Conservation (phyloP, 2,329 filamentous ascomycete genomes). For the Diaporthe sp. region DNA sequence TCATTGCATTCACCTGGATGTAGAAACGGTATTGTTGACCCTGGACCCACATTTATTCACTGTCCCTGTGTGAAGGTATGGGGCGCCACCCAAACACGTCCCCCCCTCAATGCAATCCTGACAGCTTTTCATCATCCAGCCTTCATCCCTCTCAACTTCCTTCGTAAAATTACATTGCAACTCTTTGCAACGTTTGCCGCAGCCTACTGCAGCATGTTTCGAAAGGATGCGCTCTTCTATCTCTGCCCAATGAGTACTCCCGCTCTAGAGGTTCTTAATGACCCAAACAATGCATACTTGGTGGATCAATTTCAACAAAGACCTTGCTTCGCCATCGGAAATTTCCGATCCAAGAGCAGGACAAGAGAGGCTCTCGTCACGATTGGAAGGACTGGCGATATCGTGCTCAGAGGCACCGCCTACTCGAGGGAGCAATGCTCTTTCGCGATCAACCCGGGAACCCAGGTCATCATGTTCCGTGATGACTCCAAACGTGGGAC, state of each 20-base stretch:
- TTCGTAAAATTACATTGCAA: background rate
- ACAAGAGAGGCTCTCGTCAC: background rate
- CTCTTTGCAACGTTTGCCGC: too few relatives aligned
- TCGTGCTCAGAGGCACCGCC: background rate
- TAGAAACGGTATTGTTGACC: too few relatives aligned
- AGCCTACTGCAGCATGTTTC: background rate
- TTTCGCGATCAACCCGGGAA: constrained; percentile 21
- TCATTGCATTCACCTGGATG: too few relatives aligned
- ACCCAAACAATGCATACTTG: background rate
- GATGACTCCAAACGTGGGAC: constrained; percentile 23
- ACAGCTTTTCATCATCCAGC: too few relatives aligned
- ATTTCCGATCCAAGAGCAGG: background rate
- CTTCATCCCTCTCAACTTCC: background rate
- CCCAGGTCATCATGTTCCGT: constrained; percentile 31
- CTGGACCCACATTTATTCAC: too few relatives aligned
- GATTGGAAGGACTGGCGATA: background rate
- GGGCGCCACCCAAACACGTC: too few relatives aligned
- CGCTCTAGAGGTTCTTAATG: background rate
- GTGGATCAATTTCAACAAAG: background rate
- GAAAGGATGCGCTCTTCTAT: background rate
- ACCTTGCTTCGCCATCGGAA: background rate
- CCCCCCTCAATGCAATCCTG: too few relatives aligned
- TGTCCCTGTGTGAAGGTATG: too few relatives aligned
- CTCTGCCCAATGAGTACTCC: background rate
- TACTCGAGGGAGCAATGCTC: constrained; percentile 28